A percentile compares a stretch with the other conserved stretches of the same genome.
These are phyloP conservation scores for Pythium rhizo-oryzae DNA, from an alignment of 352 stramenopile species.

Conservation along the genomic window DNA sequence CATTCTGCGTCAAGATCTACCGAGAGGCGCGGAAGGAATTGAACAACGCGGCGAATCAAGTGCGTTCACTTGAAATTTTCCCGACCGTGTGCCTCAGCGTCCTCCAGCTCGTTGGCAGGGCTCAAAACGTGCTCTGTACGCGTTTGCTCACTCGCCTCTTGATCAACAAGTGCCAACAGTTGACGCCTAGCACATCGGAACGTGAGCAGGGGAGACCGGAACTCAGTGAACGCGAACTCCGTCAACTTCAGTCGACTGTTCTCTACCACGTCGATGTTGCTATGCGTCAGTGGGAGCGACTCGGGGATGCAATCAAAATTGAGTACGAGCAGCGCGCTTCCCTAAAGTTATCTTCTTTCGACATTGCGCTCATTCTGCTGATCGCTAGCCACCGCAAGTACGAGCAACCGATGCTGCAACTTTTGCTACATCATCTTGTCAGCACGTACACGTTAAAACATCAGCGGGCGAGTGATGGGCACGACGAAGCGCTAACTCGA, in stretches of 20 bases:
- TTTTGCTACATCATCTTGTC: conserved; percentile 34
- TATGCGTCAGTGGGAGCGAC: conserved; percentile 43
- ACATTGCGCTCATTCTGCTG: conserved; percentile 50
- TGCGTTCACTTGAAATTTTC: conserved; percentile 34
- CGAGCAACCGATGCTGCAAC: conserved; percentile 29
- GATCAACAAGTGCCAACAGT: conserved; percentile 36
- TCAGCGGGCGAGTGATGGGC: conserved; percentile 6
- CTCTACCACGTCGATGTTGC: conserved; percentile 59
- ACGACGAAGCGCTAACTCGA: conserved; percentile 11
- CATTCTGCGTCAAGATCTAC: conserved; percentile 48
- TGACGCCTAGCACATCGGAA: conserved; percentile 11
- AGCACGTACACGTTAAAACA: conserved; percentile 30
- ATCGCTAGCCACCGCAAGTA: conserved; percentile 40
- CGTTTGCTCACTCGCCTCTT: conserved; percentile 41
- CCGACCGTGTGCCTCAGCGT: conserved; percentile 49
- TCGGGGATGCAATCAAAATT: conserved; percentile 41
- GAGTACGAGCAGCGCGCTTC: conserved; percentile 41
- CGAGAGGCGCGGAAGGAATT: conserved; percentile 40
- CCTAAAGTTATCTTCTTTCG: conserved; percentile 39
- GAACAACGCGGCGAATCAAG: conserved; percentile 20
- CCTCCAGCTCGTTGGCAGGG: conserved; percentile 38
- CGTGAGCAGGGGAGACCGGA: not conserved
- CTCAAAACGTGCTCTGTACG: conserved; percentile 37
- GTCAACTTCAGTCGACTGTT: conserved; percentile 48
- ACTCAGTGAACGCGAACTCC: conserved; percentile 32